Base-by-base conservation (phyloP, 1,139 yeast genomes). In the Geotrichum cucujoidarum region DNA sequence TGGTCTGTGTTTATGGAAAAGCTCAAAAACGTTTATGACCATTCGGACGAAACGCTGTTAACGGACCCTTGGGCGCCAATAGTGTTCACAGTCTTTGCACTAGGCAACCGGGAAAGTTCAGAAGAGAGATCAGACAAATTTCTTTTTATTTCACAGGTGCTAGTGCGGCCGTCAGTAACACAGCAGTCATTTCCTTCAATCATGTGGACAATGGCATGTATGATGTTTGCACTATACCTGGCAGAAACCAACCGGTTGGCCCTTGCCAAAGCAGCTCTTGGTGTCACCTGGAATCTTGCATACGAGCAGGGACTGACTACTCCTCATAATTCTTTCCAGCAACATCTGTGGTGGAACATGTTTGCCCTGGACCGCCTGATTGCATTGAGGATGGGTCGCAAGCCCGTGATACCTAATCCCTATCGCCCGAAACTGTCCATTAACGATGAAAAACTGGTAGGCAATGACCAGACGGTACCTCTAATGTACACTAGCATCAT, bases 21-120 rank as follows among this genome's bases (percentile, higher is more conserved):
- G 33, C 41, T 50, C 24, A 58, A 51, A 5, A 25, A 16, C 13
- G 49, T 55, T 14, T 56, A 55, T 35, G 18, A 10, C 3, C 50
- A 35, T 39, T 43, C 25, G n/a, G 20, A 40, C 18, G 53, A 35
- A 33, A 37, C 34, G 18, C 46, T 17, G 22, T 52, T 38, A 3
- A 31, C 49, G 3, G 49, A 49, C 14, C 47, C 54, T 10, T 58
- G 61, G 59, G 43, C 52, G 10, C 48, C 62, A 5, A 40, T 53
- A 11, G 52, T 62, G 30, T 59, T 54, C 35, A 43, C 57, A 3
- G 53, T 58, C 8, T 40, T 61, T 18, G 62, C 64, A 18, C 52
- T 58, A 18, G 65, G 63, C 2, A 54, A 53, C 10, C 54, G 58
- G 10, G 39, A 16, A 6, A 14, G n/a, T 16, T 17, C 27, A 18